Evolutionary conservation across 805 yeast species (phyloP).

Genomic region (Yarrowia keelungensis): DNA sequence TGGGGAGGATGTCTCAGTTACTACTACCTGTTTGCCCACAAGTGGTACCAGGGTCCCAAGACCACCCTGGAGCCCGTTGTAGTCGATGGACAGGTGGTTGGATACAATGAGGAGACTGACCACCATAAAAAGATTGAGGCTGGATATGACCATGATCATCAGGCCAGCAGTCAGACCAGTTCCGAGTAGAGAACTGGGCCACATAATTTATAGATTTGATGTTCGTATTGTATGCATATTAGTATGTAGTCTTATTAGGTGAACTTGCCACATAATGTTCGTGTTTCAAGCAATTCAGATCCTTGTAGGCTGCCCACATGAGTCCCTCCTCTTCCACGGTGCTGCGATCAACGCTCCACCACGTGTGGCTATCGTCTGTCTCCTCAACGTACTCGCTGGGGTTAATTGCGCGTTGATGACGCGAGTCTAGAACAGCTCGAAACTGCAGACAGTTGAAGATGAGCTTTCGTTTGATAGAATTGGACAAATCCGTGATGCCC

Average conservation of each 20-base stretch:
- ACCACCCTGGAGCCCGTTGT: constrained; percentile 43
- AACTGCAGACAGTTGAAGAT: constrained; percentile 34
- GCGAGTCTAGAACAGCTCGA: constrained; percentile 22
- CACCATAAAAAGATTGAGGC: constrained; percentile 26
- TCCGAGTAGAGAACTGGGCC: neutral
- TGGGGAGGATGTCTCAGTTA: constrained; percentile 63
- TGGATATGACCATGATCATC: neutral
- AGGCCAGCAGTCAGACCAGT: neutral
- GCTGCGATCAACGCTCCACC: constrained; percentile 33
- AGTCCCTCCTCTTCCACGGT: constrained; percentile 32
- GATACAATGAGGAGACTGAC: constrained; percentile 30
- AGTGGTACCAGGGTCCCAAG: constrained; percentile 64
- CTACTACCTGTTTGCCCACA: constrained; percentile 60
- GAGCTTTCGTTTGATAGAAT: constrained; percentile 25
- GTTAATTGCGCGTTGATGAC: constrained; percentile 11
- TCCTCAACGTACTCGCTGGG: constrained; percentile 31
- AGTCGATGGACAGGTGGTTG: constrained; percentile 30
- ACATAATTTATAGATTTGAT: constrained; percentile 9
- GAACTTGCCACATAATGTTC: neutral
- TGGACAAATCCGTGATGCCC: constrained; percentile 32
- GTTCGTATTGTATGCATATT: neutral
- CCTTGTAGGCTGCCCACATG: constrained; percentile 32
- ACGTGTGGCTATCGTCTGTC: constrained; percentile 22
- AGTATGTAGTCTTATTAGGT: neutral
- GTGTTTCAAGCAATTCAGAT: neutral